A percentile compares a stretch with the other conserved stretches of the same genome.
phyloP scores from a whole-genome alignment of 176 grass and related monocot genomes.

The Cocos nucifera region DNA sequence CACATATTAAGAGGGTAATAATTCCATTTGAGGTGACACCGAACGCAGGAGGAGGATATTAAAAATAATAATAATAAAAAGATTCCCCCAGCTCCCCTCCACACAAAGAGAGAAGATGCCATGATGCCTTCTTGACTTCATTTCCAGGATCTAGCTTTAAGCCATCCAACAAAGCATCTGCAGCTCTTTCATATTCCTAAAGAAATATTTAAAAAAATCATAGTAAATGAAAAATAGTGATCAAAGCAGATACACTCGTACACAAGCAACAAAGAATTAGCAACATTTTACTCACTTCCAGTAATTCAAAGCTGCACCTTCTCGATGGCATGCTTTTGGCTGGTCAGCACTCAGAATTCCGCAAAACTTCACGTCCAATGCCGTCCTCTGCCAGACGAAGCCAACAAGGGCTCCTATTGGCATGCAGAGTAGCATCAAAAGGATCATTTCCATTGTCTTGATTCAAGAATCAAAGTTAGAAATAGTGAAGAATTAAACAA shows the following conservation, averaged over 20 bases:
- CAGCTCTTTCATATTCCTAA: conserved; percentile 37
- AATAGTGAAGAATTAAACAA: no score
- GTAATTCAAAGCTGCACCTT: conserved; percentile 27
- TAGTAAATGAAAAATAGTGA: no score
- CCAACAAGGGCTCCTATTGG: conserved; percentile 38
- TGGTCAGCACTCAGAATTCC: conserved; percentile 10
- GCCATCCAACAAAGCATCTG: neutral
- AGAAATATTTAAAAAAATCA: neutral
- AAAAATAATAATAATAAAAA: no score
- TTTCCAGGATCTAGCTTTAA: neutral
- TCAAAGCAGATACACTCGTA: no score
- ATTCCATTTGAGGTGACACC: no score
- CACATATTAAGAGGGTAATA: no score
- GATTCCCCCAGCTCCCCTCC: no score
- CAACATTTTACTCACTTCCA: conserved; percentile 13
- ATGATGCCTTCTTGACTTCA: conserved; percentile 26
- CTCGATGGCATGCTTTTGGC: conserved; percentile 31
- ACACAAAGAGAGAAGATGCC: neutral
- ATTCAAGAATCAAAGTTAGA: no score
- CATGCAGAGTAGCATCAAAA: conserved; percentile 17
- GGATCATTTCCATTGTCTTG: no score
- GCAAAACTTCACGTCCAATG: conserved; percentile 28
- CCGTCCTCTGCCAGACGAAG: conserved; percentile 15
- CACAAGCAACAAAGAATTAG: conserved; percentile 11
- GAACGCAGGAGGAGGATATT: no score